Evolutionary conservation across 208 protist genomes (phyloP).

Genomic region (Leishmania turanica): DNA sequence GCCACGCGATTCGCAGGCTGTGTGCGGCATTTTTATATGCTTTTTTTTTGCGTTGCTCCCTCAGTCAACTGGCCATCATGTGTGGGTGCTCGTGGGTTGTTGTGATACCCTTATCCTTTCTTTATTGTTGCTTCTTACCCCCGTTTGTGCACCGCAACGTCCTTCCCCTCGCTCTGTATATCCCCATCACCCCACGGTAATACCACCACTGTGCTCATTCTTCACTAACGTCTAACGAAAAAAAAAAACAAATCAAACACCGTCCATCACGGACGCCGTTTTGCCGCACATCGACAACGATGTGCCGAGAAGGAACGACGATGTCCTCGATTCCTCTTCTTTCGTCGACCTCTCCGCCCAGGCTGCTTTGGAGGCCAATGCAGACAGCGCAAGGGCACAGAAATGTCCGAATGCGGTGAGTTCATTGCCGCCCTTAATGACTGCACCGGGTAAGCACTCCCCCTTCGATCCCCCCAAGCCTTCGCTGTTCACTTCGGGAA

Average conservation of each 20-base stretch:
- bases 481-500: background rate
- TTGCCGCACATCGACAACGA: background rate
- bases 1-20: too few relatives aligned
- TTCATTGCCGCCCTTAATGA: background rate
- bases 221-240: background rate
- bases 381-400: background rate
- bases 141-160: background rate
- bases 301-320: background rate
- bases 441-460: background rate
- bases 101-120: background rate
- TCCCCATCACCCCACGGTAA: background rate
- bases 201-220: background rate
- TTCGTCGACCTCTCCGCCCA: background rate
- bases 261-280: background rate
- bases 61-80: background rate
- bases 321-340: background rate
- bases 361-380: background rate
- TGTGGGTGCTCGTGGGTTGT: background rate
- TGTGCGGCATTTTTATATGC: too few relatives aligned
- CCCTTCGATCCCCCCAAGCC: background rate
- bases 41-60: too few relatives aligned
- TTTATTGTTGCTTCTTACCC: background rate
- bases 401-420: background rate
- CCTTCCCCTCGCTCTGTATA: background rate
- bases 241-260: too few relatives aligned